Percentiles rank a stretch among this genome's conserved stretches.
Conservation (phyloP, 139 green algal genomes). For the Choricystis sp. region DNA sequence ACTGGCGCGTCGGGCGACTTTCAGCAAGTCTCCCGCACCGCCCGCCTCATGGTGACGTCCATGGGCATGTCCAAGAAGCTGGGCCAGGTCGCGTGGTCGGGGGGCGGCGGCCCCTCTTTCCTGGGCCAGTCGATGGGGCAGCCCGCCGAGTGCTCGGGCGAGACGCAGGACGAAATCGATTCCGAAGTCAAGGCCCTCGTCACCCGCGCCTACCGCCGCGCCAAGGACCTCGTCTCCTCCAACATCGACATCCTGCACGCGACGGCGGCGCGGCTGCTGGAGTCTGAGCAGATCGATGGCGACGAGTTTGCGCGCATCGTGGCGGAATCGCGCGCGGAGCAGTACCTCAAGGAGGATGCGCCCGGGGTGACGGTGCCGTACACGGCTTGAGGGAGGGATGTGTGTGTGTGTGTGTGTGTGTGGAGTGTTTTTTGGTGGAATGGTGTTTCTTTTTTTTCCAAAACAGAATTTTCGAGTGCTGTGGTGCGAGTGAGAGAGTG, state of each 20-base stretch:
- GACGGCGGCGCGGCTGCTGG: conserved; percentile 75
- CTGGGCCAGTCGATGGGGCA: conserved; percentile 68
- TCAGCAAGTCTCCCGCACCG: conserved; percentile 48
- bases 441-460: too few relatives aligned
- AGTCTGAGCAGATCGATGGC: conserved; percentile 98
- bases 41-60: conserved; percentile 85
- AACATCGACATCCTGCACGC: conserved; percentile 92
- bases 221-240: conserved; percentile 81
- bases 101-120: conserved; percentile 58
- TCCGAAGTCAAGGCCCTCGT: conserved; percentile 76
- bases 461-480: too few relatives aligned
- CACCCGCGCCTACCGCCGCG: conserved; percentile 81
- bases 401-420: not conserved
- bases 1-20: conserved; percentile 88
- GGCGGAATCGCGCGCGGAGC: conserved; percentile 57
- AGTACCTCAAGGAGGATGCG: conserved; percentile 81
- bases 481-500: too few relatives aligned
- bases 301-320: conserved; percentile 55
- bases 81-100: conserved; percentile 72
- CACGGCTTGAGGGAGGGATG: conserved; percentile 21
- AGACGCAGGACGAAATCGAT: conserved; percentile 84
- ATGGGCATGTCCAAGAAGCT: conserved; percentile 86
- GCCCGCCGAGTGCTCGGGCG: conserved; percentile 49
- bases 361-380: conserved; percentile 64
- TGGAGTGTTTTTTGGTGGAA: not conserved